Conservation (phyloP, 805 yeast genomes). For the Metschnikowia kunwiensis region DNA sequence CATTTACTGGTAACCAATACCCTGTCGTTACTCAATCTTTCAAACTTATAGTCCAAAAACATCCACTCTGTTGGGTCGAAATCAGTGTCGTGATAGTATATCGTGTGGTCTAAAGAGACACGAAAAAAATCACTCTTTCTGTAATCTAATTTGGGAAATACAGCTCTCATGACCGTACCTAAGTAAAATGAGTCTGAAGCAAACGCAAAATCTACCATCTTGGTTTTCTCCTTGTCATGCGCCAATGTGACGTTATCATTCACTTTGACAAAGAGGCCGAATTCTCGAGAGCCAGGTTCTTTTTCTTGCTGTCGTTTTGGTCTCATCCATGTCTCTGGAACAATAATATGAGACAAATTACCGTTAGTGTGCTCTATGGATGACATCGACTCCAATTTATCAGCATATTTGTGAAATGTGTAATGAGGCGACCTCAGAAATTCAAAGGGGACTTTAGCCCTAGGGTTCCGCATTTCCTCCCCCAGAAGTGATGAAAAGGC, state of each 20-base stretch:
- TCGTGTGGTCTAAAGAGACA: slow-evolving; percentile 37
- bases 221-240: slow-evolving; percentile 18
- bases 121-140: slow-evolving; percentile 27
- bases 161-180: slow-evolving; percentile 25
- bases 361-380: slow-evolving; percentile 28
- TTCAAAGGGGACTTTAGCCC: slow-evolving; percentile 21
- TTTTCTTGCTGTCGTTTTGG: slow-evolving; percentile 10
- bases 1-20: slow-evolving; percentile 27
- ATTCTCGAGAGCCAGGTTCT: slow-evolving; percentile 21
- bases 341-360: slow-evolving; percentile 27
- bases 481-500: slow-evolving; percentile 13
- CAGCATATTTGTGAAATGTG: slow-evolving; percentile 20
- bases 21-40: slow-evolving; percentile 33
- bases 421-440: slow-evolving; percentile 22
- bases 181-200: slow-evolving; percentile 33
- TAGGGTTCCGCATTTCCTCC: slow-evolving; percentile 12
- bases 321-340: slow-evolving; percentile 19
- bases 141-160: slow-evolving; percentile 16
- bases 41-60: slow-evolving; percentile 33
- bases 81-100: slow-evolving; percentile 35
- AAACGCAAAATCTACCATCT: slow-evolving; percentile 23
- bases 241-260: slow-evolving; percentile 27
- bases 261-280: slow-evolving; percentile 32
- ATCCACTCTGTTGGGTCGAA: slow-evolving; percentile 37
- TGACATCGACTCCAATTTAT: slow-evolving; percentile 15